Evolutionary conservation across 129 eudicot species (phyloP).

Genomic region (Centella asiatica): DNA sequence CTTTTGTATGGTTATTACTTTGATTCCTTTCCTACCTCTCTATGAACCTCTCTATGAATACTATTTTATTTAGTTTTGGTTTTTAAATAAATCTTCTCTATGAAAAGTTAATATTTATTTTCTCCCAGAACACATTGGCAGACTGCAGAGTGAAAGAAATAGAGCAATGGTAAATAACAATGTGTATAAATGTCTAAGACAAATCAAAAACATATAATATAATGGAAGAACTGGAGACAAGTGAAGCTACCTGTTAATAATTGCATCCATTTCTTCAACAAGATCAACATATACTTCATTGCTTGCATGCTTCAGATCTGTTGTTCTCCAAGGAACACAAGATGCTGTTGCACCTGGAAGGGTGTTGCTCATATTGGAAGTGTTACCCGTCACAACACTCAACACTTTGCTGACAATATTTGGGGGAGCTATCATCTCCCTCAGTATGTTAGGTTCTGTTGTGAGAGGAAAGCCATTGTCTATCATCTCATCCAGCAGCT

Average conservation of each 20-base stretch:
- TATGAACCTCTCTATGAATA: too few relatives aligned
- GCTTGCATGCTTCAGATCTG: slow-evolving; percentile 63
- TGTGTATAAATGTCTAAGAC: too few relatives aligned
- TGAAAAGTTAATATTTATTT: not conserved
- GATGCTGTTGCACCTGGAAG: slow-evolving; percentile 93
- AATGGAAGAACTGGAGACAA: not conserved
- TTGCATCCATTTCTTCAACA: slow-evolving; percentile 90
- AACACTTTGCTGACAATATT: slow-evolving; percentile 87
- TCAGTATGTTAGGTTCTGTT: slow-evolving; percentile 78
- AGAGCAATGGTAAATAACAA: too few relatives aligned
- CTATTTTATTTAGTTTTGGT: too few relatives aligned
- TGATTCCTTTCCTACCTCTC: not conserved
- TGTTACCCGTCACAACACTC: slow-evolving; percentile 93
- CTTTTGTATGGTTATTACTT: not conserved
- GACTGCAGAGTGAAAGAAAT: too few relatives aligned
- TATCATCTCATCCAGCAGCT: slow-evolving; percentile 98
- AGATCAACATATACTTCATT: slow-evolving; percentile 88
- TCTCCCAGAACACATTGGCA: too few relatives aligned
- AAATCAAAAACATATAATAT: slow-evolving; percentile 1
- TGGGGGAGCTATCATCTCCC: slow-evolving; percentile 98
- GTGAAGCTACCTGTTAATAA: slow-evolving; percentile 53
- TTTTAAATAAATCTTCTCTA: not conserved
- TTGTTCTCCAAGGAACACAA: slow-evolving; percentile 93
- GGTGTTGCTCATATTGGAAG: slow-evolving; percentile 79
- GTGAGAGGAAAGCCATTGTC: slow-evolving; percentile 98